Conservation (phyloP, 768 basidiomycete genomes). For the Mrakia gelida region DNA sequence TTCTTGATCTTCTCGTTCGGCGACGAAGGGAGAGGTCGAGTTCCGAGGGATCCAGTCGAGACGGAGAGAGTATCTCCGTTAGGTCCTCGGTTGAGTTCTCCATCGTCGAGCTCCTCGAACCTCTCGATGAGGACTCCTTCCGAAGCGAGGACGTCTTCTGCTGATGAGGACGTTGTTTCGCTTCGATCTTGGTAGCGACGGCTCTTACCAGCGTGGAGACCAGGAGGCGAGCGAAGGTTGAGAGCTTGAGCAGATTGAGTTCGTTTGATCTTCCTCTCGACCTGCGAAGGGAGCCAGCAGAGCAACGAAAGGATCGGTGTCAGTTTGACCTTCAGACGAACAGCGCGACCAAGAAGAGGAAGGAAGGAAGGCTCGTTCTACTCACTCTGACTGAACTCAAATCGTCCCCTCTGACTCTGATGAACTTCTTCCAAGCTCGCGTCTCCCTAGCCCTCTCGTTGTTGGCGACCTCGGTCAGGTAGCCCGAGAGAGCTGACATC, state of each 20-base stretch:
- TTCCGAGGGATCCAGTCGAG: neutral
- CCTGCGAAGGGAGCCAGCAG: neutral
- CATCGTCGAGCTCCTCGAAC: constrained; percentile 9
- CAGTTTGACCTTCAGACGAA: neutral
- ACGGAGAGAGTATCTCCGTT: neutral
- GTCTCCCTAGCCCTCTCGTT: constrained; percentile 59
- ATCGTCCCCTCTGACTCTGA: constrained; percentile 79
- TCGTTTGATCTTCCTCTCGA: constrained; percentile 25
- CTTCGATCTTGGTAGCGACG: neutral
- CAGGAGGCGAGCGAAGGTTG: neutral
- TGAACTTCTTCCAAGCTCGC: constrained; percentile 77
- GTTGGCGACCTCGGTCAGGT: constrained; percentile 74
- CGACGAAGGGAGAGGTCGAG: neutral
- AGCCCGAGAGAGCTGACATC: constrained; percentile 60
- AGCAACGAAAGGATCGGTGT: neutral
- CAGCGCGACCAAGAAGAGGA: neutral
- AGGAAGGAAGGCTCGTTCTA: constrained; percentile 46
- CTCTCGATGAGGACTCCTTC: constrained; percentile 19
- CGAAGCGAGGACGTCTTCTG: constrained; percentile 4
- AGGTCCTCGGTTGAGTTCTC: neutral
- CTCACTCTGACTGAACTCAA: constrained; percentile 80
- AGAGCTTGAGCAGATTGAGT: constrained; percentile 22
- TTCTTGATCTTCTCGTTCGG: constrained; percentile 2
- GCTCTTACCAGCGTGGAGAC: neutral
- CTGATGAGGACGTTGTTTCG: neutral